Conservation (phyloP, 352 stramenopile species). For the Phytophthora chlamydospora region DNA sequence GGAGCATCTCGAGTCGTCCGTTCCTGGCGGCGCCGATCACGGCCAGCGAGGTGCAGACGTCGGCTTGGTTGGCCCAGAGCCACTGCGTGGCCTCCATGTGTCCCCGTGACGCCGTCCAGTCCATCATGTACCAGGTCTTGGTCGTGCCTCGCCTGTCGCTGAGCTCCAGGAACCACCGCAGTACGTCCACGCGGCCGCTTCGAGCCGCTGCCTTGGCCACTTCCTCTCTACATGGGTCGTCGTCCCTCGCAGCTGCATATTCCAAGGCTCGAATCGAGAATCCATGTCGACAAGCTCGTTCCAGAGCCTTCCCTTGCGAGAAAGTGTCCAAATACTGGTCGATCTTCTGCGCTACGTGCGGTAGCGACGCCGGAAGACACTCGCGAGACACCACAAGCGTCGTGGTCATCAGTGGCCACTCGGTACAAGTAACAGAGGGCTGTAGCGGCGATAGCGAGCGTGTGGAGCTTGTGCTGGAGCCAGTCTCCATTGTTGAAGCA, state of each 20-base stretch:
- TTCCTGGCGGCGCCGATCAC: conserved; percentile 14
- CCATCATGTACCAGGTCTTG: conserved; percentile 10
- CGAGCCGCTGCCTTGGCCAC: conserved; percentile 8
- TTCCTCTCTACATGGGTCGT: conserved; percentile 1
- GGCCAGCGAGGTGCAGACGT: conserved; percentile 11
- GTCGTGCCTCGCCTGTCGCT: conserved; percentile 1
- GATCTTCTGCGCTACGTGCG: conserved; percentile 5
- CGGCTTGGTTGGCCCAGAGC: conserved; percentile 12
- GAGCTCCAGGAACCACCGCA: conserved; percentile 21
- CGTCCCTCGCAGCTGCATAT: conserved; percentile 1
- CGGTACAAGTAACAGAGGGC: background rate
- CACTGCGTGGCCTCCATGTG: conserved; percentile 16
- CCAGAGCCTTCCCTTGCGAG: background rate
- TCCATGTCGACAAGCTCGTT: background rate
- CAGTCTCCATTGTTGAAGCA: conserved; percentile 1
- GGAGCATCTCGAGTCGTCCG: conserved; percentile 13
- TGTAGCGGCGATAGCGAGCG: no score
- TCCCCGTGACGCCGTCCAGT: conserved; percentile 12
- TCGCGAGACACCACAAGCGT: conserved; percentile 7
- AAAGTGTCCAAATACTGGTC: conserved; percentile 5
- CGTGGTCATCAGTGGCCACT: conserved; percentile 5
- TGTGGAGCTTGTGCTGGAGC: background rate
- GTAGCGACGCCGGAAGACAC: conserved; percentile 3
- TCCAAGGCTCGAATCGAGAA: conserved; percentile 3
- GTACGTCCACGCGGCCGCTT: conserved; percentile 13